phyloP scores from a whole-genome alignment of 805 yeast genomes.

The Grigorovia jiainica region DNA sequence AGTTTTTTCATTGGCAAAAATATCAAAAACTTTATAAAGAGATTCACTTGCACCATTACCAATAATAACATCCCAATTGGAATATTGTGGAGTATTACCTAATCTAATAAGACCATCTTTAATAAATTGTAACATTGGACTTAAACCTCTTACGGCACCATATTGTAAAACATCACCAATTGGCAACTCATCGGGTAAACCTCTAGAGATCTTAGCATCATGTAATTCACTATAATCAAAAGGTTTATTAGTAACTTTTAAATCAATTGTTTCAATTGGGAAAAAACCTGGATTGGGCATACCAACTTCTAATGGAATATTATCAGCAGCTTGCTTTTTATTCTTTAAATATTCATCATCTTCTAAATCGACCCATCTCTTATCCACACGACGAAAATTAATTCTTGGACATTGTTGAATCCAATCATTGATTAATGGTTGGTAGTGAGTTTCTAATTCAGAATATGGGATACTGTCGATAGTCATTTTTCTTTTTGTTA shows the following conservation, averaged over 20 bases:
- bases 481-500: no score
- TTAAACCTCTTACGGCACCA: conserved; percentile 39
- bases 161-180: conserved; percentile 51
- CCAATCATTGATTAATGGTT: no score
- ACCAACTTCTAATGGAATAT: conserved; percentile 48
- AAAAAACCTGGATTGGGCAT: conserved; percentile 53
- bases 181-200: conserved; percentile 11
- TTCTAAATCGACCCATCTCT: no score
- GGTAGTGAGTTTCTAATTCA: no score
- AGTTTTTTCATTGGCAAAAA: conserved; percentile 47
- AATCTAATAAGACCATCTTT: conserved; percentile 31
- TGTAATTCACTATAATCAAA: conserved; percentile 7
- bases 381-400: no score
- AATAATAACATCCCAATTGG: conserved; percentile 35
- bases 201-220: not conserved
- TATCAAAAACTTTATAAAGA: conserved; percentile 42
- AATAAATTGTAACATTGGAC: conserved; percentile 32
- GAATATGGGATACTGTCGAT: no score
- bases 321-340: conserved; percentile 14
- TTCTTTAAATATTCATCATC: no score
- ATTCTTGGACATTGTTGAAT: no score
- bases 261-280: conserved; percentile 44
- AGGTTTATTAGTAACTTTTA: conserved; percentile 30
- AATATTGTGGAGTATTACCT: conserved; percentile 35
- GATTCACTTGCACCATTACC: conserved; percentile 50